Evolutionary conservation across 495 filamentous ascomycete species (phyloP).

Genomic region (Penicillium longicatenatum): DNA sequence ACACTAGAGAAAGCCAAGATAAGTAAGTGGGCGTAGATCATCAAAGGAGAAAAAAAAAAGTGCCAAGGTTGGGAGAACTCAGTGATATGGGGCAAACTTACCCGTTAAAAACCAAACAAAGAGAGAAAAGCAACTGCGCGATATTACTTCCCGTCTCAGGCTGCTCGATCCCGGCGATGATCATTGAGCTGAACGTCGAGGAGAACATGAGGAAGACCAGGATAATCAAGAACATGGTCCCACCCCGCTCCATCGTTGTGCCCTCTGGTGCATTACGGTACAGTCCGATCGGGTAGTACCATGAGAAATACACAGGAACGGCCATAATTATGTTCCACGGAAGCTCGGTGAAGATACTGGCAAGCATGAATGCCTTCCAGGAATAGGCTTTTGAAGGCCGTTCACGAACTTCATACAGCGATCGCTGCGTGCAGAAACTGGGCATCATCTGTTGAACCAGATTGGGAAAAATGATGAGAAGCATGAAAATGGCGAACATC

Average conservation of each 20-base stretch:
- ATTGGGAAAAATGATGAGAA: slow-evolving; percentile 72
- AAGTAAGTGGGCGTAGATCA: slow-evolving; percentile 13
- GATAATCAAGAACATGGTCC: slow-evolving; percentile 52
- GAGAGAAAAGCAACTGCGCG: slow-evolving; percentile 65
- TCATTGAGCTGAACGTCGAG: slow-evolving; percentile 57
- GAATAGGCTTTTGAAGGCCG: slow-evolving; percentile 63
- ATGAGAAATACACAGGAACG: slow-evolving; percentile 55
- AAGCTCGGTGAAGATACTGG: slow-evolving; percentile 12
- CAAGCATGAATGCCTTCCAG: slow-evolving; percentile 61
- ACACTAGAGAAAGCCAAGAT: slow-evolving; percentile 49
- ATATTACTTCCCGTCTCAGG: slow-evolving; percentile 68
- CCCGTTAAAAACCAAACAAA: slow-evolving; percentile 70
- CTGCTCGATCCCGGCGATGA: slow-evolving; percentile 67
- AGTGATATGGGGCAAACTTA: slow-evolving; percentile 21
- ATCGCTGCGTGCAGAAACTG: slow-evolving; percentile 60
- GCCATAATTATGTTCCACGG: slow-evolving; percentile 37
- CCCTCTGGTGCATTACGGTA: slow-evolving; percentile 41
- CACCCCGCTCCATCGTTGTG: slow-evolving; percentile 42
- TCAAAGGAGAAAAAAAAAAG: not conserved
- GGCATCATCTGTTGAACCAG: slow-evolving; percentile 73
- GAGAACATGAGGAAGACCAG: slow-evolving; percentile 52
- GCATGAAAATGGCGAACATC: slow-evolving; percentile 79
- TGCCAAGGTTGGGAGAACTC: not conserved
- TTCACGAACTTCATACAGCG: slow-evolving; percentile 66
- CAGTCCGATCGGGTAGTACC: slow-evolving; percentile 65